Base-by-base conservation (phyloP, 345 rosid species). In the Alliaria petiolata region DNA sequence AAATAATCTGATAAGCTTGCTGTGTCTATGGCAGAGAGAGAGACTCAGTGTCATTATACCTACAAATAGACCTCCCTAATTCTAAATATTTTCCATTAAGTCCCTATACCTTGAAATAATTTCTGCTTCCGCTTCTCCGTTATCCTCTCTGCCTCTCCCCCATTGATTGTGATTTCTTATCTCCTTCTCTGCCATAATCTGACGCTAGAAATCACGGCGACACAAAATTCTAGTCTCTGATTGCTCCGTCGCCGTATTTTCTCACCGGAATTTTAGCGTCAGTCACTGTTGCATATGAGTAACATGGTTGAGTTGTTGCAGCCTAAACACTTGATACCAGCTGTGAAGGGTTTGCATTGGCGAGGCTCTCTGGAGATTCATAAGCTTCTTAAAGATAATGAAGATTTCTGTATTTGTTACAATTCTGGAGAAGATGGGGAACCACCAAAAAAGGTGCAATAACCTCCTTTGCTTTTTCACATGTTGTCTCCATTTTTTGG, bases 291-390 rank as follows among this genome's bases (percentile, higher is more conserved):
- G 43, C 34, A 56, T 51, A 38, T 28, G 19, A 20, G 53, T 51
- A 47, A 71, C 31, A 51, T 69, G 79, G 11, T 11, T 52, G 57
- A 17, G 40, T 55, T 56, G 53, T 71, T 46, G 55, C 87, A 82
- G 85, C 83, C 69, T 44, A 76, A 79, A 75, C 89, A 86, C 60
- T 78, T 95, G 68, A 61, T 77, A 75, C 76, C 85, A 67, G 91
- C 89, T 20, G 97, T 95, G 68, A 87, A 82, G 38, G 84, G 80
- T 79, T 82, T 92, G 30, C 97, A 90, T 72, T 82, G 85, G 77
- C 76, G 83, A 78, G 83, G 77, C 70, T 77, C 90, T 57, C 81
- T 82, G 50, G 97, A 92, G 74, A 85, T 92, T 46, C 86, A 72
- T 70, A 86, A 83, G 84, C 70, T 92, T 4, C 77, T 92, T 53